A percentile compares a stretch with the other conserved stretches of the same genome.
Evolutionary conservation across 129 eudicot genomes (phyloP).

Genomic region (Apium graveolens): DNA sequence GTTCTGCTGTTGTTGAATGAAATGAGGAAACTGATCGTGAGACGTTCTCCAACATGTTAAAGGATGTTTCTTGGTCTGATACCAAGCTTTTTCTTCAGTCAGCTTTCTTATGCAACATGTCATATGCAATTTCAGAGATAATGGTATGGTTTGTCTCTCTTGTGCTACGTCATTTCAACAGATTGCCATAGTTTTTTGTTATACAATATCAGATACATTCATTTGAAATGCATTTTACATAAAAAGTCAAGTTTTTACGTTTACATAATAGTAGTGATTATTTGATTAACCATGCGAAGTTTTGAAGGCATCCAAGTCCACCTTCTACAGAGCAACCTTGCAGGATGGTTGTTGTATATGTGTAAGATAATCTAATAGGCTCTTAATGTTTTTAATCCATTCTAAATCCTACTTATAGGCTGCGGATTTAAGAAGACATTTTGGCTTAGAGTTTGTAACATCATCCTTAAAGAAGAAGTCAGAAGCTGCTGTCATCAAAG

Average conservation of each 20-base stretch:
- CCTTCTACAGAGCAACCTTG: background rate
- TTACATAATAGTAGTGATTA: background rate
- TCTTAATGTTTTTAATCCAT: background rate
- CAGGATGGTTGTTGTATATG: background rate
- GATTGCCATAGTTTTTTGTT: background rate
- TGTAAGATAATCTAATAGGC: background rate
- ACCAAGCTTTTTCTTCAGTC: constrained; percentile 52
- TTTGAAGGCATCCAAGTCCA: background rate
- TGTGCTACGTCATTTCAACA: background rate
- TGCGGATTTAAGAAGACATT: constrained; percentile 49
- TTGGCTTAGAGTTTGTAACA: constrained; percentile 62
- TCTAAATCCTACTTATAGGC: constrained; percentile 31
- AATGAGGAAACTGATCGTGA: constrained; percentile 27
- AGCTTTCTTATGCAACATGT: constrained; percentile 80
- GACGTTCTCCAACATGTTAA: constrained; percentile 33
- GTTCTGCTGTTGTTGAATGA: too few species aligned
- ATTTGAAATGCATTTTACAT: too few species aligned
- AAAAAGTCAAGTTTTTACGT: background rate
- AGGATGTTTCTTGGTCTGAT: constrained; percentile 58
- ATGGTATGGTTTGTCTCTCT: constrained; percentile 33
- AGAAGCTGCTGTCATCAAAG: constrained; percentile 40
- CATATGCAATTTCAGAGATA: constrained; percentile 71
- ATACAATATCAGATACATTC: background rate
- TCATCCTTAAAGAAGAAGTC: constrained; percentile 72
- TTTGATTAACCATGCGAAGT: too few species aligned